Evolutionary conservation across 2,329 filamentous ascomycete genomes (phyloP).

Genomic region (Hypomyces rosellus): DNA sequence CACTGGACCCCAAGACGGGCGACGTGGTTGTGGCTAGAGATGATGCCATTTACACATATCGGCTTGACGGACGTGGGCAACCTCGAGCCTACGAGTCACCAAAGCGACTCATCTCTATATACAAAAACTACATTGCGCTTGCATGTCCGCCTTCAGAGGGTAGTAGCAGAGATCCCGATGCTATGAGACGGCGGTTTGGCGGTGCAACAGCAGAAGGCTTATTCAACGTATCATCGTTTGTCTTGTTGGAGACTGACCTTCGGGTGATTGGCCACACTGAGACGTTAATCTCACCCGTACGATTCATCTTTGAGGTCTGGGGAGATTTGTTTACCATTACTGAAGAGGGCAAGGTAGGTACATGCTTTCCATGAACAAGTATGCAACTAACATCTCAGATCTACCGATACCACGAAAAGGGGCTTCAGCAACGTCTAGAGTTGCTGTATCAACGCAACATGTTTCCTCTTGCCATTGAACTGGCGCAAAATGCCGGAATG

Average conservation of each 20-base stretch:
- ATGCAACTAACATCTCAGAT: slow-evolving; percentile 44
- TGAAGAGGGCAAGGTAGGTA: slow-evolving; percentile 76
- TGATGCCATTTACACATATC: slow-evolving; percentile 94
- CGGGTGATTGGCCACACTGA: slow-evolving; percentile 88
- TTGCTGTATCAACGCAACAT: slow-evolving; percentile 91
- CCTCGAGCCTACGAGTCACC: slow-evolving; percentile 88
- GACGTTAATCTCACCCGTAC: slow-evolving; percentile 72
- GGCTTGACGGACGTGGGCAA: slow-evolving; percentile 73
- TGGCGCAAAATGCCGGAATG: slow-evolving; percentile 83
- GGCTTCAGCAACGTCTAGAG: slow-evolving; percentile 83
- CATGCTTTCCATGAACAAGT: too few species aligned
- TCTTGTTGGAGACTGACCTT: slow-evolving; percentile 84
- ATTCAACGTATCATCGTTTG: slow-evolving; percentile 83
- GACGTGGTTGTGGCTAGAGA: slow-evolving; percentile 90
- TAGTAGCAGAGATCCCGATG: slow-evolving; percentile 50
- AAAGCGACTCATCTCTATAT: slow-evolving; percentile 75
- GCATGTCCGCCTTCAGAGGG: slow-evolving; percentile 65
- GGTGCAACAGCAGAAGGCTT: slow-evolving; percentile 63
- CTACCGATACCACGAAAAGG: slow-evolving; percentile 83
- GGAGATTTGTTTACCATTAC: slow-evolving; percentile 86
- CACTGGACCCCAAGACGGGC: slow-evolving; percentile 68
- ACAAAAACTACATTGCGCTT: slow-evolving; percentile 79
- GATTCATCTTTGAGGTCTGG: slow-evolving; percentile 80
- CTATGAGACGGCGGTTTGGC: slow-evolving; percentile 66
- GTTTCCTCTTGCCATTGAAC: slow-evolving; percentile 83